Percentiles rank a stretch among this genome's conserved stretches.
These are phyloP conservation scores for Chaetomium fimeti DNA, from an alignment of 495 filamentous ascomycete species.

Conservation along the genomic window DNA sequence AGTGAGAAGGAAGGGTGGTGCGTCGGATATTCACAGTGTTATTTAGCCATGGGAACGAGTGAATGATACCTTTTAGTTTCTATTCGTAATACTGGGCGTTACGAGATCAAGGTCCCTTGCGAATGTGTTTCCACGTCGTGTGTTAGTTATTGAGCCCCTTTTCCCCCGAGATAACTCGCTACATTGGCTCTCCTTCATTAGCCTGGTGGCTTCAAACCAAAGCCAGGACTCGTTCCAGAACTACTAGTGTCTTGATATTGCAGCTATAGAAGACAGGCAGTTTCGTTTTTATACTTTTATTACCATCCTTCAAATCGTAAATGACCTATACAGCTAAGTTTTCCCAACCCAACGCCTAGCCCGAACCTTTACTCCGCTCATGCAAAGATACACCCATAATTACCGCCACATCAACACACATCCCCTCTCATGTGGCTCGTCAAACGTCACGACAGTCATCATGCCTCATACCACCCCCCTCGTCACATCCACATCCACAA, in stretches of 20 bases:
- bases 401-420: background rate
- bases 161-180: too few species aligned
- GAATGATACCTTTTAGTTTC: conserved; percentile 19
- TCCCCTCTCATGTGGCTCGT: background rate
- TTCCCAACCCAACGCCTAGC: conserved; percentile 1
- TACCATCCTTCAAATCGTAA: background rate
- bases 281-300: background rate
- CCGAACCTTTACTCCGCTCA: background rate
- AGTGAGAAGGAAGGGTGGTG: background rate
- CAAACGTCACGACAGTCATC: background rate
- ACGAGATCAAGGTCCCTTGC: background rate
- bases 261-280: background rate
- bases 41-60: conserved; percentile 16
- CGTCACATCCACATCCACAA: background rate
- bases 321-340: background rate
- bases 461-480: background rate
- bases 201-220: too few species aligned
- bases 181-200: background rate
- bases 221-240: too few species aligned
- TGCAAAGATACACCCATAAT: background rate
- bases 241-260: too few species aligned
- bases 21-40: conserved; percentile 1
- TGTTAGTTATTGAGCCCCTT: background rate
- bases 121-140: background rate
- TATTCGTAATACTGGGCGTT: background rate